Base-by-base conservation (phyloP, 768 basidiomycete species). In the Macrolepiota dolichaula region DNA sequence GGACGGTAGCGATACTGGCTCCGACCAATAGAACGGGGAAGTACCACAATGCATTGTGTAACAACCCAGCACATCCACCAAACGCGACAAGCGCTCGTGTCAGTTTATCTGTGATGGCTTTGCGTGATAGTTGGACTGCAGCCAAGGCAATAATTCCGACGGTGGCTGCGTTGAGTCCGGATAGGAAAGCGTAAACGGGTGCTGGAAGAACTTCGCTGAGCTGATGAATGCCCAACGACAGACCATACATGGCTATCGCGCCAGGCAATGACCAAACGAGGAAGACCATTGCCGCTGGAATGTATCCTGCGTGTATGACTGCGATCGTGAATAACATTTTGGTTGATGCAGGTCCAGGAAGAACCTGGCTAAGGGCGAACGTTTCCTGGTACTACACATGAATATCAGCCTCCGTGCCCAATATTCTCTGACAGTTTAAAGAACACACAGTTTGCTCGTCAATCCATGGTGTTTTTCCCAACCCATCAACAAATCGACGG, bases 121-220 rank as follows among this genome's bases (percentile, higher is more conserved):
- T 77, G 11, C 73, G 67, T 1, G 77, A 67, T 15, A 84, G 77
- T 62, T 82, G 79, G 27, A 78, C 73, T 1, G 80, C 83, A 4
- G 84, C 80, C 17, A 84, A 72, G 1, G 80, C 79, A 55, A 85
- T 80, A 9, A 85, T 68, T 0, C 83, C 84, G 3, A 85, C 83
- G 0, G 81, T 80, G 3, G 82, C 76, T 1, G 82, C 79, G 63
- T 85, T 85, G 19, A 85, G 66, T 2, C 84, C 84, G 0, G 80
- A 79, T 9, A 85, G 72, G 11, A 84, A 69, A 17, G 79, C 79
- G 57, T 80, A 79, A n/a, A 78, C 82, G 22, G 78, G 72, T 2
- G 67, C 66, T 2, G 83, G 83, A 1, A 85, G 76, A 1, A 64
- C 69, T 25, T 74, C 71, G 24, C 73, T 71, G n/a, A 84, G 75